Percentiles rank a stretch among this genome's conserved stretches.
Conservation (phyloP, 352 stramenopile genomes). For the Chrysophaeum taylorii region DNA sequence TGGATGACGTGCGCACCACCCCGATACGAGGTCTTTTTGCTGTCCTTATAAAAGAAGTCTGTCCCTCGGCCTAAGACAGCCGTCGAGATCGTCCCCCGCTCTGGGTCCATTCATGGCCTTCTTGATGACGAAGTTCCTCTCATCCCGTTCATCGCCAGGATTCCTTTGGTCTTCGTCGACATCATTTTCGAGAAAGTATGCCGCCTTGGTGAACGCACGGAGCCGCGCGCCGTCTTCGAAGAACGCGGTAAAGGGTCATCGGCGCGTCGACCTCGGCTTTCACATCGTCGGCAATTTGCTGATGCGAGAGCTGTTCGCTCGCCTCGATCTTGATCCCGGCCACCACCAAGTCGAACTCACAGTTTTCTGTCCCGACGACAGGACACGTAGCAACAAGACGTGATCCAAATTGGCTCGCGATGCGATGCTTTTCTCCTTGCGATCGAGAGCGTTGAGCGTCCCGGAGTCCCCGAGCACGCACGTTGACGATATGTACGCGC, state of each 20-base stretch:
- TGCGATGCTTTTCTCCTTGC: slow-evolving; percentile 38
- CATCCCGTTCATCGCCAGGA: slow-evolving; percentile 34
- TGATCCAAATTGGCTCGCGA: slow-evolving; percentile 34
- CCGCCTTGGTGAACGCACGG: slow-evolving; percentile 33
- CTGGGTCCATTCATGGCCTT: slow-evolving; percentile 39
- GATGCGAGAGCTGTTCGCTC: slow-evolving; percentile 33
- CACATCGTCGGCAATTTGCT: slow-evolving; percentile 38
- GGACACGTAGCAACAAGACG: slow-evolving; percentile 37
- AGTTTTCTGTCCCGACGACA: slow-evolving; percentile 44
- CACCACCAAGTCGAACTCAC: slow-evolving; percentile 38
- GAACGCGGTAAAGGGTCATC: slow-evolving; percentile 43
- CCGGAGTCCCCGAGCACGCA: slow-evolving; percentile 45
- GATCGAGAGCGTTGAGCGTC: slow-evolving; percentile 35
- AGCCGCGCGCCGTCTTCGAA: slow-evolving; percentile 32
- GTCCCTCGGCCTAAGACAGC: slow-evolving; percentile 45
- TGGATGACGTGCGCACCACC: slow-evolving; percentile 37
- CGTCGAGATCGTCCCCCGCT: slow-evolving; percentile 38
- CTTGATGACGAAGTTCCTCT: slow-evolving; percentile 46
- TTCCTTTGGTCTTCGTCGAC: slow-evolving; percentile 33
- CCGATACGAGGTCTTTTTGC: slow-evolving; percentile 34
- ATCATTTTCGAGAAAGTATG: slow-evolving; percentile 37
- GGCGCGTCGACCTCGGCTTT: slow-evolving; percentile 26
- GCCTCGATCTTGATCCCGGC: slow-evolving; percentile 37
- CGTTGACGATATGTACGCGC: slow-evolving; percentile 41
- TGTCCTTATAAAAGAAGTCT: slow-evolving; percentile 50